Evolutionary conservation across 2,329 filamentous ascomycete genomes (phyloP), one percentile per base, ranked within the genome.

Genomic region (Sphaerulina musiva): DNA sequence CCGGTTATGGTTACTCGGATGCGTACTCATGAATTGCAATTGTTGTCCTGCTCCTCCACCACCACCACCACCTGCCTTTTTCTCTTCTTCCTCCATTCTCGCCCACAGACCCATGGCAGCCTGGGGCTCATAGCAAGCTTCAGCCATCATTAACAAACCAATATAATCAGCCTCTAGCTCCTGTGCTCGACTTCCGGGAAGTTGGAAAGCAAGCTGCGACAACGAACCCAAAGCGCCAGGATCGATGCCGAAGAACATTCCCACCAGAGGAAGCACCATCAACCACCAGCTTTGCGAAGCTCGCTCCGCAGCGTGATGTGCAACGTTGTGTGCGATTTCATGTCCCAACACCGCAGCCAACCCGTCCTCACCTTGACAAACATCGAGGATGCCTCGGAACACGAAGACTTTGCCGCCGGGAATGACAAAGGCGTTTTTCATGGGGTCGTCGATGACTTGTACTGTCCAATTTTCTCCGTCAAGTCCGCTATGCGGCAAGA

Each of bases 331-430:
- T 14, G 86, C 85, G 57, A 91, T 87, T 73, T 91, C 87, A 70
- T 91, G 87, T 11, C 86, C 85, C 11, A 92, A 74, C 2, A 92
- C 85, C 1, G 87, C 82, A 4, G 87, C 87, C 26, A 92, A 74
- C 2, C 82, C 84, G 66, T 85, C 80, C 53, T 89, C 85, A 62
- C 75, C 82, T 49, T 76, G 67, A 55, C 84, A 85, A 20, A 89
- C 73, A n/a, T 78, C 77, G 51, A 91, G 70, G 32, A 92, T 82
- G 38, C 87, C 87, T 59, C 81, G 85, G 66, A 83, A 86, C 1
- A 92, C 86, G 66, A 91, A 91, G 0, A 92, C 86, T 63, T 90
- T 89, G 23, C 87, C 86, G 4, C 69, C 86, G 0, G 87, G 87
- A 5, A 89, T 77, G 1, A 92, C 86, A 65, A 91, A 89, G 0